Evolutionary conservation across 768 basidiomycete genomes (phyloP).

Genomic region (Omphalotus guepiniiformis): DNA sequence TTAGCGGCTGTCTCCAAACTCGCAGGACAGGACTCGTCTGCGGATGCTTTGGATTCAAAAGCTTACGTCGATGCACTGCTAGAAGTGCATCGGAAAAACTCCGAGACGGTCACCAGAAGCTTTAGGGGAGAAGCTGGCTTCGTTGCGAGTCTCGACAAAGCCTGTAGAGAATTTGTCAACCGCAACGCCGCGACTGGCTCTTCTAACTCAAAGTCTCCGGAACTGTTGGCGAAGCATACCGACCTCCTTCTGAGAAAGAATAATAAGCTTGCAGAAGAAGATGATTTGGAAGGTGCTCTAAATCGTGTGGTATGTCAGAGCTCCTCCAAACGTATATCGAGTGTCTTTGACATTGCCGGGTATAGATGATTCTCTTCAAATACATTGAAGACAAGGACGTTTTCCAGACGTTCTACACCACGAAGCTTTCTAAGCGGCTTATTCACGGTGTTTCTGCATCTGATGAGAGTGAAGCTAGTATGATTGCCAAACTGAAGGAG

Average conservation of each 20-base stretch:
- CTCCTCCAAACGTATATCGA: slow-evolving; percentile 19
- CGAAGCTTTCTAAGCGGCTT: slow-evolving; percentile 88
- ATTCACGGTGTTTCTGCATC: slow-evolving; percentile 90
- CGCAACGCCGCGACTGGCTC: slow-evolving; percentile 84
- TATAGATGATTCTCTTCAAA: slow-evolving; percentile 94
- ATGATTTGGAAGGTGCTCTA: slow-evolving; percentile 83
- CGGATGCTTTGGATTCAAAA: slow-evolving; percentile 79
- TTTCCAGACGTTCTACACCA: slow-evolving; percentile 97
- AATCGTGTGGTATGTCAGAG: slow-evolving; percentile 72
- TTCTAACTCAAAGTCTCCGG: slow-evolving; percentile 87
- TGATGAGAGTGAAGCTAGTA: slow-evolving; percentile 93
- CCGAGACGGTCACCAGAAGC: slow-evolving; percentile 80
- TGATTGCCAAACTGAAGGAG: slow-evolving; percentile 97
- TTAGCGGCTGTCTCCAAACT: slow-evolving; percentile 76
- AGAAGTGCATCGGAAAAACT: slow-evolving; percentile 89
- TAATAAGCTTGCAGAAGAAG: slow-evolving; percentile 93
- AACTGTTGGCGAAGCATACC: slow-evolving; percentile 87
- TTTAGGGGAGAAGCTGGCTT: slow-evolving; percentile 94
- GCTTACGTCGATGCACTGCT: slow-evolving; percentile 91
- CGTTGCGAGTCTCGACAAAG: slow-evolving; percentile 89
- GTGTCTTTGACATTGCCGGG: slow-evolving; percentile 22
- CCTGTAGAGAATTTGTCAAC: slow-evolving; percentile 94
- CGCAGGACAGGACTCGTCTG: slow-evolving; percentile 52
- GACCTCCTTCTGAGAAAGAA: slow-evolving; percentile 88
- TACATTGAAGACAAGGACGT: slow-evolving; percentile 99